Evolutionary conservation across 306 rosid species (phyloP), one percentile per base, ranked within the genome.

Genomic region (Vigna unguiculata): DNA sequence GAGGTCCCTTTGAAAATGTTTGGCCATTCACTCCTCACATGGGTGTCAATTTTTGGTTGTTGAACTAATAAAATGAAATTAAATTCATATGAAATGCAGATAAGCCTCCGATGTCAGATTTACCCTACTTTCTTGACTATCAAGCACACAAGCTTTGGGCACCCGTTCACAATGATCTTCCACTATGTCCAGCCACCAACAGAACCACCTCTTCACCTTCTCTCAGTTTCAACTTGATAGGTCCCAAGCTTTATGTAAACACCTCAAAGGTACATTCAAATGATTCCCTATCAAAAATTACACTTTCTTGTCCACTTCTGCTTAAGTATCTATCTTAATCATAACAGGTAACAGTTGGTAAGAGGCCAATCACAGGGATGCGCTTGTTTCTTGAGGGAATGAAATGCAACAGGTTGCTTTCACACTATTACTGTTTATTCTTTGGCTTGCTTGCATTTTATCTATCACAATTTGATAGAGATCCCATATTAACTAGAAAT

Each of bases 351-450:
- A 80, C 71, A 32, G 90, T 85, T 21, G 96, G 87, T n/a, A 83
- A 77, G 63, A 88, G 83, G 60, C 99, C 99, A 10, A 84, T 95
- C 55, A 95, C 93, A 7, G 99, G 99, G 24, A 83, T 95, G 90
- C 86, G 98, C 15, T 86, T 95, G 75, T 89, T 86, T 82, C 97
- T 95, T 25, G 99, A 95, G 85, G 98, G 99, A 82, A 91, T 87
- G 86, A 95, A 88, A 88, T 82, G 88, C 84, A 92, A 92, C 87
- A 91, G 93, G 98, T 91, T 69, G 36, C 34, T 71, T 60, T 28
- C 61, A n/a, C 13, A 38, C 28, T 30, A n/a, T 9, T 32, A 28
- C 4, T 62, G 24, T 0, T 32, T 19, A 28, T 58, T 49, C 14
- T 12, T 9, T 58, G 5, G 1, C 7, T 38, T 19, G 40, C 10